Evolutionary conservation across 2,329 filamentous ascomycete species (phyloP).

Genomic region (Emmonsiellopsis sp.): DNA sequence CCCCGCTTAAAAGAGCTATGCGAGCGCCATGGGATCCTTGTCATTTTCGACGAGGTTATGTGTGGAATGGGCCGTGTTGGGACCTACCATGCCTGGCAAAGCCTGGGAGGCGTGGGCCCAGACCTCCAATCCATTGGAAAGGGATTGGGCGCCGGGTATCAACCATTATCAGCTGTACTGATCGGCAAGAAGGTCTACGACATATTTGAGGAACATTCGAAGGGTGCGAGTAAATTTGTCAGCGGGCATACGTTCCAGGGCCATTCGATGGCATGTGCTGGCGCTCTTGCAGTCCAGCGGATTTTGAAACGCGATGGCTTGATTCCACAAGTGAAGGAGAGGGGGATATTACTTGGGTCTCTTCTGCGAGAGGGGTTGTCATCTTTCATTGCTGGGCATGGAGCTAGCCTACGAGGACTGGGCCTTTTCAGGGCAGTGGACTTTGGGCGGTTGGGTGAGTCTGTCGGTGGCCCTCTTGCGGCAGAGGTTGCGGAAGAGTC

Average conservation of each 20-base stretch:
- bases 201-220: constrained; percentile 24
- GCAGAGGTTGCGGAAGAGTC: constrained; percentile 1
- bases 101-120: constrained; percentile 42
- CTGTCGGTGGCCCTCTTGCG: neutral
- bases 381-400: neutral
- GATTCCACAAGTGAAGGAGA: constrained; percentile 31
- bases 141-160: constrained; percentile 46
- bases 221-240: constrained; percentile 37
- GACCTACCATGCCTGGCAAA: constrained; percentile 47
- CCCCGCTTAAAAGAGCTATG: constrained; percentile 46
- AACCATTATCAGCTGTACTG: constrained; percentile 45
- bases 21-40: constrained; percentile 45
- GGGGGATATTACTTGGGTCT: constrained; percentile 14
- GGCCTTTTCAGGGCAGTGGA: constrained; percentile 2
- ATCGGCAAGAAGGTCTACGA: constrained; percentile 39
- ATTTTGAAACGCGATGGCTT: constrained; percentile 44
- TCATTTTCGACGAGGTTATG: constrained; percentile 44
- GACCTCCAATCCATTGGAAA: constrained; percentile 52
- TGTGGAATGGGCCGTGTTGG: constrained; percentile 48
- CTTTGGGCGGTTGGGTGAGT: neutral
- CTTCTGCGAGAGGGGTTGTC: neutral
- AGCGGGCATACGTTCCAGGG: constrained; percentile 53
- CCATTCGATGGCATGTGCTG: constrained; percentile 44
- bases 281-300: constrained; percentile 42
- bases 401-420: neutral